These are phyloP conservation scores for Vachellia collinsii DNA, from an alignment of 306 rosid genomes.

Conservation along the genomic window DNA sequence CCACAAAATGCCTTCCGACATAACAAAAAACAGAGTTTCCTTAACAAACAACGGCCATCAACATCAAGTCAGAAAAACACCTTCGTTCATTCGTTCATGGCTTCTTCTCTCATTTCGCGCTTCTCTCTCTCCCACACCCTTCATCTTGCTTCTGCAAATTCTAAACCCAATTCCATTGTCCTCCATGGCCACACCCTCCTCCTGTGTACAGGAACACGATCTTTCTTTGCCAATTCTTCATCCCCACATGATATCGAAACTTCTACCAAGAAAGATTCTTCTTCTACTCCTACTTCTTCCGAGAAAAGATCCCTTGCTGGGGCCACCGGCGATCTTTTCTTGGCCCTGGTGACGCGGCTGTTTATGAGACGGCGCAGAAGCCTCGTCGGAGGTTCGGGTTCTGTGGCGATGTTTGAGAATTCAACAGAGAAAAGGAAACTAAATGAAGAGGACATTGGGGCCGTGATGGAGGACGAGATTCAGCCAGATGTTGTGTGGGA, in stretches of 20 bases:
- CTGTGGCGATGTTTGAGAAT: slow-evolving; percentile 66
- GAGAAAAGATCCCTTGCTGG: slow-evolving; percentile 66
- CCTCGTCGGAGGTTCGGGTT: slow-evolving; percentile 33
- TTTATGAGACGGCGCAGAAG: slow-evolving; percentile 41
- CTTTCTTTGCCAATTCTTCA: slow-evolving; percentile 40
- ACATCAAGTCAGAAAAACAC: background rate
- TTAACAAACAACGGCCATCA: background rate
- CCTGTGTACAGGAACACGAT: slow-evolving; percentile 29
- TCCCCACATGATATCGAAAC: slow-evolving; percentile 22
- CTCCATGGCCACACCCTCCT: background rate
- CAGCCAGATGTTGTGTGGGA: slow-evolving; percentile 83
- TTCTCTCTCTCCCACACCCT: slow-evolving; percentile 24
- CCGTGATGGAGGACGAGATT: slow-evolving; percentile 73
- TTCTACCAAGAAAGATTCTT: slow-evolving; percentile 32
- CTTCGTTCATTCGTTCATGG: slow-evolving; percentile 42
- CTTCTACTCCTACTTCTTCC: slow-evolving; percentile 30
- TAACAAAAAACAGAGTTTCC: background rate
- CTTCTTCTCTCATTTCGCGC: slow-evolving; percentile 33
- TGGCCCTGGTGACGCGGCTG: slow-evolving; percentile 73
- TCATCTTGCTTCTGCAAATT: slow-evolving; percentile 16
- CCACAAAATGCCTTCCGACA: background rate
- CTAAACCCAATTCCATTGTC: slow-evolving; percentile 32
- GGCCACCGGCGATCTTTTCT: slow-evolving; percentile 79
- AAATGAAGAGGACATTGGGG: slow-evolving; percentile 59
- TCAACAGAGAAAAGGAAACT: slow-evolving; percentile 17